phyloP scores from a whole-genome alignment of 768 basidiomycete species.

The Suillus ampliporus region DNA sequence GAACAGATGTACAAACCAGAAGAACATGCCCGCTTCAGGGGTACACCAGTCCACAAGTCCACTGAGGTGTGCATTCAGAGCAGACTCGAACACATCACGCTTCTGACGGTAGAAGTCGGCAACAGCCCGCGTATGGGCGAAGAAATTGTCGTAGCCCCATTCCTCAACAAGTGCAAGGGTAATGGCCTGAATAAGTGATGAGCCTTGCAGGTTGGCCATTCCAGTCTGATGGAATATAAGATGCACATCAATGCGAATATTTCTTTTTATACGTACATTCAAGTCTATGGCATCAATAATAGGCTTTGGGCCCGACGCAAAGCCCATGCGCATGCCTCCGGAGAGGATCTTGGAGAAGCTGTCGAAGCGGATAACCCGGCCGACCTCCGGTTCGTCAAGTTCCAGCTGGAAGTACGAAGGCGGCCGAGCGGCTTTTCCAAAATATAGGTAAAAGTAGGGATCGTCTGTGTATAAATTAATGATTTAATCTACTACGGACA shows the following conservation, averaged over 20 bases:
- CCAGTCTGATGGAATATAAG: constrained; percentile 54
- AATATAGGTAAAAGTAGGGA: constrained; percentile 82
- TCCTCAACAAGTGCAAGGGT: constrained; percentile 58
- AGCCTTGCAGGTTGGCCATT: constrained; percentile 69
- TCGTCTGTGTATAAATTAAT: constrained; percentile 56
- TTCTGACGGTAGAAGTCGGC: constrained; percentile 76
- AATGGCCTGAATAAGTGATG: constrained; percentile 69
- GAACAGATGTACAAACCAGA: constrained; percentile 60
- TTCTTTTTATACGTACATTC: constrained; percentile 53
- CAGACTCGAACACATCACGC: constrained; percentile 77
- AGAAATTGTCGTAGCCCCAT: constrained; percentile 83
- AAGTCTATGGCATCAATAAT: constrained; percentile 74
- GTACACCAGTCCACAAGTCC: constrained; percentile 76
- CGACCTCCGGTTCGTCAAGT: constrained; percentile 63
- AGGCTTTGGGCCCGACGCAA: constrained; percentile 73
- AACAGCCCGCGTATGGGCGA: constrained; percentile 67
- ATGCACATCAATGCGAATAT: constrained; percentile 4
- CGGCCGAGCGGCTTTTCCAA: constrained; percentile 63
- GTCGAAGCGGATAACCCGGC: constrained; percentile 87
- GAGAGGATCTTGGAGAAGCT: constrained; percentile 86
- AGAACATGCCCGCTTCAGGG: constrained; percentile 88
- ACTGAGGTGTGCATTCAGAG: constrained; percentile 76
- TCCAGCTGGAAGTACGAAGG: constrained; percentile 88
- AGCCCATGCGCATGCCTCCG: constrained; percentile 81
- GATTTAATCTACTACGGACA: background rate